Conservation (phyloP, 371 early-diverging fungal genomes). For the Batrachochytrium dendrobatidis region DNA sequence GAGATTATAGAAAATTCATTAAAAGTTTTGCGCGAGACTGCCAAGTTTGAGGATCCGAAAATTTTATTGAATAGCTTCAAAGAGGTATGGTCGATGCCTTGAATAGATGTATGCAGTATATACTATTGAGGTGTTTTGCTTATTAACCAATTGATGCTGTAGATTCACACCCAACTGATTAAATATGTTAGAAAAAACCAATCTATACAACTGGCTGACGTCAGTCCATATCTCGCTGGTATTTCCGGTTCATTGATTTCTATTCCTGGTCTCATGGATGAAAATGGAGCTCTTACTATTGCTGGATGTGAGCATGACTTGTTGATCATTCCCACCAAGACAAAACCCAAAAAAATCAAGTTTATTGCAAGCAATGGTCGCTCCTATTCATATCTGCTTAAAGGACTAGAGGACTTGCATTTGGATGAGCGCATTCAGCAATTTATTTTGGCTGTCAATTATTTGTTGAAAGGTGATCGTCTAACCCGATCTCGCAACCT, state of each 20-base stretch:
- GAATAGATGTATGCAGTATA: too few relatives aligned
- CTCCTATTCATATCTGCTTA: conserved; percentile 72
- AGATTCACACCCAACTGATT: conserved; percentile 45
- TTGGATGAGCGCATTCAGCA: conserved; percentile 90
- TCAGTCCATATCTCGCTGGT: conserved; percentile 58
- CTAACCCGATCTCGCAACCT: conserved; percentile 43
- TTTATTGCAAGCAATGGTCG: conserved; percentile 68
- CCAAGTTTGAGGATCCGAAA: conserved; percentile 44
- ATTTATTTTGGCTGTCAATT: conserved; percentile 62
- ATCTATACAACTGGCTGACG: conserved; percentile 43
- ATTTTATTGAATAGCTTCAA: conserved; percentile 53
- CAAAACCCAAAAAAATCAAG: conserved; percentile 81
- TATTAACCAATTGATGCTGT: too few relatives aligned
- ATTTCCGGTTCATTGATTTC: conserved; percentile 48
- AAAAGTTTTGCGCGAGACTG: conserved; percentile 42
- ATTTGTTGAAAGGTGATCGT: conserved; percentile 54
- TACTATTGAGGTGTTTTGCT: too few relatives aligned
- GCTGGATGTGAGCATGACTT: conserved; percentile 55
- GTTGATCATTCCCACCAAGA: conserved; percentile 71
- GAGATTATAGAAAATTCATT: conserved; percentile 46
- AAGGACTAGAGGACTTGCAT: conserved; percentile 87
- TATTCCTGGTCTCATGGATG: conserved; percentile 47
- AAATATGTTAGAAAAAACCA: conserved; percentile 55
- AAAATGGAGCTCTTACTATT: conserved; percentile 23
- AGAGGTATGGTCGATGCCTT: conserved; percentile 32